phyloP scores from a whole-genome alignment of 768 basidiomycete genomes.

The Termitomyces sp. region DNA sequence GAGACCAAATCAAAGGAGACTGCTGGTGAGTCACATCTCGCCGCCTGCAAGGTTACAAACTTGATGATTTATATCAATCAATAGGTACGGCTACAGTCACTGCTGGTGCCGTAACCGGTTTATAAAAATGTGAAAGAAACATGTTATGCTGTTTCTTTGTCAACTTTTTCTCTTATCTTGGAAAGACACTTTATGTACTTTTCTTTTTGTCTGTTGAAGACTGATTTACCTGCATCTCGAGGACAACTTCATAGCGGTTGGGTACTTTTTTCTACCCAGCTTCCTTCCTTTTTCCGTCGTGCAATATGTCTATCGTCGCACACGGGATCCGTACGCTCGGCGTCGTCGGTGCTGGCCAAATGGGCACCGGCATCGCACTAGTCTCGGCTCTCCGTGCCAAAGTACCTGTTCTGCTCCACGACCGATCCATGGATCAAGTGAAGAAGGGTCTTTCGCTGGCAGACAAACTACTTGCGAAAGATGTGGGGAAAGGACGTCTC shows the following conservation, averaged over 20 bases:
- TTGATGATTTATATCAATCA: not conserved
- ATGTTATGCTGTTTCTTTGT: no score
- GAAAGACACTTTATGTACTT: no score
- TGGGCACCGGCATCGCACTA: constrained; percentile 91
- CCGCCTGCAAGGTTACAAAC: not conserved
- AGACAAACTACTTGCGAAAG: constrained; percentile 85
- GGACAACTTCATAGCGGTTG: no score
- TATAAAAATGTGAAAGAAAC: no score
- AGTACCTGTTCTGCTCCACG: constrained; percentile 83
- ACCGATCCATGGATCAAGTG: constrained; percentile 73
- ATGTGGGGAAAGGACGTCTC: constrained; percentile 80
- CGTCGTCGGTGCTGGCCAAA: constrained; percentile 81
- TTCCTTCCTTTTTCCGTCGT: not conserved
- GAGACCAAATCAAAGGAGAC: constrained; percentile 15
- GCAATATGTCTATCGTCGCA: constrained; percentile 49
- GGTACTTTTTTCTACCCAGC: no score
- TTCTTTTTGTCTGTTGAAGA: no score
- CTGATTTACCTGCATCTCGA: no score
- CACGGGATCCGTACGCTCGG: constrained; percentile 77
- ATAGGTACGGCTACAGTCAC: constrained; percentile 30
- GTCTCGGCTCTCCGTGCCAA: constrained; percentile 84
- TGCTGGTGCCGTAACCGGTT: no score
- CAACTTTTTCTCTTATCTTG: no score
- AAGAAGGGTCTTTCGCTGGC: constrained; percentile 67
- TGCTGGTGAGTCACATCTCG: constrained; percentile 22